Evolutionary conservation across 495 filamentous ascomycete genomes (phyloP).

Genomic region (Gamarada debralockiae): DNA sequence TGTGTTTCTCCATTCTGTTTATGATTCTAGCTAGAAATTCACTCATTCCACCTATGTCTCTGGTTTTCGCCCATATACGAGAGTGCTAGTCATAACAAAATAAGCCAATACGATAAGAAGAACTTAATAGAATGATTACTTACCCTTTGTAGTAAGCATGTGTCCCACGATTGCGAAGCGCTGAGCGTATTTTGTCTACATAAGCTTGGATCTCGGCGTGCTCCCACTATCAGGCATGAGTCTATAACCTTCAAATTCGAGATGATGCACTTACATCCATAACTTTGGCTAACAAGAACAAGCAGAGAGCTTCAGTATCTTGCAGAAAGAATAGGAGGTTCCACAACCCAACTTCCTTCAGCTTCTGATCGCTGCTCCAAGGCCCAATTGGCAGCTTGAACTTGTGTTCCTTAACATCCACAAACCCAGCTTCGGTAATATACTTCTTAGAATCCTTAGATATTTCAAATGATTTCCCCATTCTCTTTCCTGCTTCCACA

Average conservation of each 20-base stretch:
- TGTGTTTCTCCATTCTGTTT: too few species aligned
- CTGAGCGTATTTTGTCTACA: neutral
- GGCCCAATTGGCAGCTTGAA: conserved; percentile 40
- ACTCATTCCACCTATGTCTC: too few species aligned
- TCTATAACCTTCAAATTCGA: neutral
- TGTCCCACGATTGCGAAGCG: neutral
- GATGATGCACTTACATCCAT: neutral
- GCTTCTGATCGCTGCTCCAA: conserved; percentile 40
- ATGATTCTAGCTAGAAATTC: too few species aligned
- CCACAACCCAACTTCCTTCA: conserved; percentile 44
- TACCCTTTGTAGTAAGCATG: neutral
- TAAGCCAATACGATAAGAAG: too few species aligned
- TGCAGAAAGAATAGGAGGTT: neutral
- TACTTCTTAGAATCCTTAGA: conserved; percentile 12
- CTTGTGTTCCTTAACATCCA: conserved; percentile 36
- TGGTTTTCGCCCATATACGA: conserved; percentile 4
- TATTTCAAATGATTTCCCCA: neutral
- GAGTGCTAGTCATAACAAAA: neutral
- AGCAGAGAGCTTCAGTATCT: neutral
- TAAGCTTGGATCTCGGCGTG: neutral
- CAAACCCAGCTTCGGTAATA: conserved; percentile 50
- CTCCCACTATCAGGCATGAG: neutral
- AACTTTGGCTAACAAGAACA: neutral
- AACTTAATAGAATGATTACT: neutral
- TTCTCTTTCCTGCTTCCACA: neutral